phyloP scores from a whole-genome alignment of 768 basidiomycete genomes.

The Hypsizygus marmoreus region DNA sequence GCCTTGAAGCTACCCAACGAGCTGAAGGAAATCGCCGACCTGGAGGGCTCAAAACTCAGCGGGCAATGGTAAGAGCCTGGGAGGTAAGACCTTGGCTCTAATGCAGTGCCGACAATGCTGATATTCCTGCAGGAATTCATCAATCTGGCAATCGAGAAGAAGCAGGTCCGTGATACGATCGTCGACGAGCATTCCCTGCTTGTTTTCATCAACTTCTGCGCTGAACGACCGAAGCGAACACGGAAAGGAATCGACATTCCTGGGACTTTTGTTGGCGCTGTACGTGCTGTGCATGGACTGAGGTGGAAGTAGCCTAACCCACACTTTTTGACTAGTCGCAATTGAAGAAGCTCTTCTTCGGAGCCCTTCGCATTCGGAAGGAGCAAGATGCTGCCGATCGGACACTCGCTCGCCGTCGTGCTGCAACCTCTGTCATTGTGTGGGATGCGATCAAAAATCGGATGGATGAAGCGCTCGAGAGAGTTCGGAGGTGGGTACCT shows the following conservation, averaged over 20 bases:
- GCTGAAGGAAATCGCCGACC: slow-evolving; percentile 22
- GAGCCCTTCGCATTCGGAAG: slow-evolving; percentile 29
- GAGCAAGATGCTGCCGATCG: slow-evolving; percentile 28
- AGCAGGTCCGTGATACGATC: too few relatives aligned
- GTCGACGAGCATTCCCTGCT: slow-evolving; percentile 29
- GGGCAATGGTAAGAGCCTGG: slow-evolving; percentile 22
- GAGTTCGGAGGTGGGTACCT: slow-evolving; percentile 17
- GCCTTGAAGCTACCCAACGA: slow-evolving; percentile 19
- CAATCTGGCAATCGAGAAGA: too few relatives aligned
- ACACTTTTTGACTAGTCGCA: slow-evolving; percentile 23
- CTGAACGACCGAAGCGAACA: slow-evolving; percentile 23
- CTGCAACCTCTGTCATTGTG: slow-evolving; percentile 22
- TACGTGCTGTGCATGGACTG: slow-evolving; percentile 11
- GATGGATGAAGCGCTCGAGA: slow-evolving; percentile 27
- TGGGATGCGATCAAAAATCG: slow-evolving; percentile 26
- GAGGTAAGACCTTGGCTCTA: too few relatives aligned
- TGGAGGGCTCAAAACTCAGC: slow-evolving; percentile 27
- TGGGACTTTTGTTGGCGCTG: slow-evolving; percentile 30
- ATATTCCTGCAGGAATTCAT: too few relatives aligned
- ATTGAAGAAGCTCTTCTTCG: slow-evolving; percentile 32
- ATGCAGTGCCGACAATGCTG: too few relatives aligned
- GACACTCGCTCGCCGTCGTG: slow-evolving; percentile 14
- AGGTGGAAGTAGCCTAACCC: background rate
- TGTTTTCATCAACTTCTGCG: slow-evolving; percentile 21
- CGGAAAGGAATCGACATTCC: slow-evolving; percentile 21